Percentiles rank a stretch among this genome's conserved stretches.
phyloP scores from a whole-genome alignment of 2,329 filamentous ascomycete genomes.

The Fonsecaea pedrosoi region DNA sequence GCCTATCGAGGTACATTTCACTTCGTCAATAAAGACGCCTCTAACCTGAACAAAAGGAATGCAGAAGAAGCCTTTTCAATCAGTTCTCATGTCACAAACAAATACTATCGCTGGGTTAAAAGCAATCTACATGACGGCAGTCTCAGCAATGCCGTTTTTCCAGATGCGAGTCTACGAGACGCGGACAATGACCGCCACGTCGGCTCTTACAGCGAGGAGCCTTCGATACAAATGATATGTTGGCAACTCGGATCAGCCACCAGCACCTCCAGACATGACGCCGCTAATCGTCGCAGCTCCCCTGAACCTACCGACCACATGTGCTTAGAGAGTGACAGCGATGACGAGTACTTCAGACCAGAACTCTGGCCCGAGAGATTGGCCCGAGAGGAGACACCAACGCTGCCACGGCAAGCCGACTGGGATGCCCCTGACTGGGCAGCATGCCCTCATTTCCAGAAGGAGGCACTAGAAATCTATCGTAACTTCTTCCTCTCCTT shows the following conservation, averaged over 20 bases:
- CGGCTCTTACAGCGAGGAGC: conserved; percentile 1
- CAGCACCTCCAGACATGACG: not conserved
- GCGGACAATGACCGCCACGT: not conserved
- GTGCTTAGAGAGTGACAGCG: not conserved
- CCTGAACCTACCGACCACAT: not conserved
- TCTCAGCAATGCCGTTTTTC: not conserved
- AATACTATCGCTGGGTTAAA: conserved; percentile 28
- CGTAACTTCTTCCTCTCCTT: conserved; percentile 12
- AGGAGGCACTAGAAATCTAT: conserved; percentile 16
- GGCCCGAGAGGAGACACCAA: not conserved
- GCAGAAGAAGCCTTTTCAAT: conserved; percentile 25
- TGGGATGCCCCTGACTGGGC: conserved; percentile 20
- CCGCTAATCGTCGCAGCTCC: not conserved
- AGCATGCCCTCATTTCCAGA: conserved; percentile 17
- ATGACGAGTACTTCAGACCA: conserved; percentile 9
- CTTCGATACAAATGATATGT: conserved; percentile 14
- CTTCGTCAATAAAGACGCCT: conserved; percentile 28
- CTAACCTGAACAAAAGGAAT: conserved; percentile 23
- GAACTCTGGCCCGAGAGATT: conserved; percentile 13
- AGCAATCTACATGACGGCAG: not conserved
- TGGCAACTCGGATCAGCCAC: conserved; percentile 23
- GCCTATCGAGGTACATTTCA: conserved; percentile 24
- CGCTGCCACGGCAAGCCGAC: conserved; percentile 3
- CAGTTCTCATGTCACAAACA: conserved; percentile 30
- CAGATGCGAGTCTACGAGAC: not conserved